Percentiles rank a stretch among this genome's conserved stretches.
phyloP scores from a whole-genome alignment of 352 stramenopile species.

The Globisporangium polare region DNA sequence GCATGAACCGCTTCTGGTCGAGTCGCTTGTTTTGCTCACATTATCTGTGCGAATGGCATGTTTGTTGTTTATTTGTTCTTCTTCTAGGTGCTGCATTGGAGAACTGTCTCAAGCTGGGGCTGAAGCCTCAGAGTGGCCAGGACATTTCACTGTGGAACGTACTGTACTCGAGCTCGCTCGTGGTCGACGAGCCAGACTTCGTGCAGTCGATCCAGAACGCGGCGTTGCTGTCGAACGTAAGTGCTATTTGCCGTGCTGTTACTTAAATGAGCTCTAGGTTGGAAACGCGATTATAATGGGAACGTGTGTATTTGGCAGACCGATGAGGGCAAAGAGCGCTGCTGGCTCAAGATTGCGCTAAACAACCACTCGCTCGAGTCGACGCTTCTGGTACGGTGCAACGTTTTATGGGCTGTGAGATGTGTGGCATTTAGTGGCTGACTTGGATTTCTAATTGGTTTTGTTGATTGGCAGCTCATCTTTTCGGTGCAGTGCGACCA shows the following conservation, averaged over 20 bases:
- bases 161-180: constrained; percentile 66
- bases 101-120: constrained; percentile 53
- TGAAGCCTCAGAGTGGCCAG: constrained; percentile 39
- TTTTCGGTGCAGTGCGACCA: constrained; percentile 72
- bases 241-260: constrained; percentile 15
- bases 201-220: constrained; percentile 66
- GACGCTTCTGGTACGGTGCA: constrained; percentile 53
- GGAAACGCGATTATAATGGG: no score
- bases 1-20: not conserved
- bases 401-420: not conserved
- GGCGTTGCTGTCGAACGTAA: constrained; percentile 61
- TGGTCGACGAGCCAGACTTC: constrained; percentile 65
- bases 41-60: not conserved
- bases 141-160: constrained; percentile 72
- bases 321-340: constrained; percentile 58
- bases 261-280: no score
- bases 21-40: not conserved
- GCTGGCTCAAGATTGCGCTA: constrained; percentile 77
- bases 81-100: constrained; percentile 50
- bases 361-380: constrained; percentile 80
- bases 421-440: not conserved
- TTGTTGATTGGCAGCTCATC: constrained; percentile 44
- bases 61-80: not conserved
- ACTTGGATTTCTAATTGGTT: not conserved
- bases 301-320: constrained; percentile 24